phyloP scores from a whole-genome alignment of 1,284 basidiomycete genomes.

The Mycena sp. region DNA sequence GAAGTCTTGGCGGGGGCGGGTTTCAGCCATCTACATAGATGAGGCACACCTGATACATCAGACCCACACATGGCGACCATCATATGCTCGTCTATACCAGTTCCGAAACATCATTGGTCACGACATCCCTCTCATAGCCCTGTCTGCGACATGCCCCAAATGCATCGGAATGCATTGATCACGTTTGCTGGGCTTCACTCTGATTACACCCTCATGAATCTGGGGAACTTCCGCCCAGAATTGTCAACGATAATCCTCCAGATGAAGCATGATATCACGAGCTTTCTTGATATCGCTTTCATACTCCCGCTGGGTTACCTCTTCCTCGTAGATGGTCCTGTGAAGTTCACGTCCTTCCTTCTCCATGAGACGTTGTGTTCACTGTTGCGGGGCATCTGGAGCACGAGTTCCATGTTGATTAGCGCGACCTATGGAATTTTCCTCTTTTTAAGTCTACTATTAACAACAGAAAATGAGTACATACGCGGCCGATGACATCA shows the following conservation, averaged over 20 bases:
- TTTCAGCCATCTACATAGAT: constrained; percentile 35
- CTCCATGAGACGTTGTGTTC: constrained; percentile 1
- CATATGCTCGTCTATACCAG: constrained; percentile 22
- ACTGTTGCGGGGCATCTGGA: background rate
- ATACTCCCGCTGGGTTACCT: background rate
- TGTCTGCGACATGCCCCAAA: constrained; percentile 32
- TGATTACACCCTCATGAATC: constrained; percentile 31
- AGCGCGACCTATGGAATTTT: background rate
- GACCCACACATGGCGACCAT: constrained; percentile 25
- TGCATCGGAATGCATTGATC: constrained; percentile 22
- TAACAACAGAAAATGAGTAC: background rate
- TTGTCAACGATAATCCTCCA: too few relatives aligned
- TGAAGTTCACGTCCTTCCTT: background rate
- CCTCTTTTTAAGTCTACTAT: background rate
- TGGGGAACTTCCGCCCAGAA: too few relatives aligned
- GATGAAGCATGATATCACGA: too few relatives aligned
- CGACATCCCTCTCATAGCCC: constrained; percentile 27
- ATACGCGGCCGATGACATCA: background rate
- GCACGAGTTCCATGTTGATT: constrained; percentile 6
- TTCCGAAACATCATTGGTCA: constrained; percentile 27
- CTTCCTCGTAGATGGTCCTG: background rate
- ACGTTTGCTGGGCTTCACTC: constrained; percentile 21
- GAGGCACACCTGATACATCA: constrained; percentile 32
- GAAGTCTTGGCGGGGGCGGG: constrained; percentile 17
- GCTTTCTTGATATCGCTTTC: too few relatives aligned